A percentile compares a stretch with the other conserved stretches of the same genome.
Evolutionary conservation across 768 basidiomycete genomes (phyloP).

Genomic region (Phanerochaete sordida): DNA sequence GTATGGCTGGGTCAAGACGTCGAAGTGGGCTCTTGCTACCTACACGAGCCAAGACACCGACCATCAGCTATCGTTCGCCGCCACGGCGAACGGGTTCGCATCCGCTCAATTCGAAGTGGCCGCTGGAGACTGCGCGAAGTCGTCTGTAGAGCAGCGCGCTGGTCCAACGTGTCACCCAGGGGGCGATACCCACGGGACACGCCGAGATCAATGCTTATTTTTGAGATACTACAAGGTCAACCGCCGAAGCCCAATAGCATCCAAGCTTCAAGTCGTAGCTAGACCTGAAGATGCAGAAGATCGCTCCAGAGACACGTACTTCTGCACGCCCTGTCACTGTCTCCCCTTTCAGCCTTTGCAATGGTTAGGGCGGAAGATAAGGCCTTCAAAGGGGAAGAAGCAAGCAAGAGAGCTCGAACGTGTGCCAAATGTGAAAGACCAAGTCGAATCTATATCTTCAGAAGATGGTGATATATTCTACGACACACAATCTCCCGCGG

Average conservation of each 20-base stretch:
- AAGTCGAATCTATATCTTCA: too few relatives aligned
- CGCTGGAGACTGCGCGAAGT: not conserved
- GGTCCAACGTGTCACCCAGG: not conserved
- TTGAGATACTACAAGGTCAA: not conserved
- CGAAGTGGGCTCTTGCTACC: conserved; percentile 16
- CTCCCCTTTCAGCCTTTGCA: not conserved
- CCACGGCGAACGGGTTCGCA: not conserved
- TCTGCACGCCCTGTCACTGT: not conserved
- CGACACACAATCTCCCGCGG: too few relatives aligned
- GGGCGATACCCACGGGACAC: too few relatives aligned
- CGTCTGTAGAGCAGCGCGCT: not conserved
- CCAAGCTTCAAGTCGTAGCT: not conserved
- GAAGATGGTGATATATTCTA: too few relatives aligned
- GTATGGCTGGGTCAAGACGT: conserved; percentile 13
- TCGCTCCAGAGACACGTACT: not conserved
- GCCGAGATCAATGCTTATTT: not conserved
- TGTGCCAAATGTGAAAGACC: too few relatives aligned
- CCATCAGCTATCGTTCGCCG: not conserved
- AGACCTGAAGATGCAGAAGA: not conserved
- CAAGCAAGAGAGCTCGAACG: too few relatives aligned
- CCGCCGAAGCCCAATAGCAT: not conserved
- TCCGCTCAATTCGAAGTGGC: not conserved
- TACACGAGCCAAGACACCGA: not conserved
- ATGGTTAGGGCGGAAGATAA: not conserved
- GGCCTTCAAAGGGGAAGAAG: not conserved